Evolutionary conservation across 345 rosid species (phyloP).

Genomic region (Turnera subulata): DNA sequence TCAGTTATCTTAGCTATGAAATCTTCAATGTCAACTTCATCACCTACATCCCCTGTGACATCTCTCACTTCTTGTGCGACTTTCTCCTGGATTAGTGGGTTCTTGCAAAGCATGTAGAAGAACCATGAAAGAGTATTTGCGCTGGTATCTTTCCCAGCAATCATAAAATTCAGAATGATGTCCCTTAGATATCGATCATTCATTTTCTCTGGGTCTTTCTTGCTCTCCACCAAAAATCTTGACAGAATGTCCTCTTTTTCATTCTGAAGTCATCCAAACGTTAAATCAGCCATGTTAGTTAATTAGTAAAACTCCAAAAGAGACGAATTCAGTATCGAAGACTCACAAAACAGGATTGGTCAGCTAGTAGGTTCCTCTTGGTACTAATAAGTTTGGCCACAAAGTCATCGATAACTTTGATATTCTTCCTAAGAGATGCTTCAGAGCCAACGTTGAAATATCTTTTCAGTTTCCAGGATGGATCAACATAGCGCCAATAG

Average conservation of each 20-base stretch:
- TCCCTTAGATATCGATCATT: constrained; percentile 60
- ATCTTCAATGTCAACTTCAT: constrained; percentile 23
- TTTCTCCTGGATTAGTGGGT: constrained; percentile 67
- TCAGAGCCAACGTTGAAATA: constrained; percentile 50
- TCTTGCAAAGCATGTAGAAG: constrained; percentile 67
- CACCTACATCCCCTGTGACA: constrained; percentile 23
- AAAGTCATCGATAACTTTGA: constrained; percentile 43
- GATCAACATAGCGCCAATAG: constrained; percentile 34
- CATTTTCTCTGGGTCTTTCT: constrained; percentile 56
- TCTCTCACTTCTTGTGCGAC: constrained; percentile 49
- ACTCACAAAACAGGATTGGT: constrained; percentile 33
- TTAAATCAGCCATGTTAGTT: not conserved
- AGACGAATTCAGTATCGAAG: not conserved
- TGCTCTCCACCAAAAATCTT: constrained; percentile 51
- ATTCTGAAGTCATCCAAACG: constrained; percentile 26
- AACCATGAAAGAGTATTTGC: constrained; percentile 67
- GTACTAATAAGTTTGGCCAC: constrained; percentile 41
- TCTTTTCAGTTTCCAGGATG: constrained; percentile 44
- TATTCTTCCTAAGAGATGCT: constrained; percentile 41
- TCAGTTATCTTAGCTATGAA: constrained; percentile 41
- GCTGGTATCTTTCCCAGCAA: constrained; percentile 70
- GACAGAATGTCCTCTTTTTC: constrained; percentile 64
- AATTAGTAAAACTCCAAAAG: not conserved
- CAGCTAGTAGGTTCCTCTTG: constrained; percentile 39
- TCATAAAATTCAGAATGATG: constrained; percentile 59